Conservation (phyloP, 306 rosid species). For the Rubus idaeus region DNA sequence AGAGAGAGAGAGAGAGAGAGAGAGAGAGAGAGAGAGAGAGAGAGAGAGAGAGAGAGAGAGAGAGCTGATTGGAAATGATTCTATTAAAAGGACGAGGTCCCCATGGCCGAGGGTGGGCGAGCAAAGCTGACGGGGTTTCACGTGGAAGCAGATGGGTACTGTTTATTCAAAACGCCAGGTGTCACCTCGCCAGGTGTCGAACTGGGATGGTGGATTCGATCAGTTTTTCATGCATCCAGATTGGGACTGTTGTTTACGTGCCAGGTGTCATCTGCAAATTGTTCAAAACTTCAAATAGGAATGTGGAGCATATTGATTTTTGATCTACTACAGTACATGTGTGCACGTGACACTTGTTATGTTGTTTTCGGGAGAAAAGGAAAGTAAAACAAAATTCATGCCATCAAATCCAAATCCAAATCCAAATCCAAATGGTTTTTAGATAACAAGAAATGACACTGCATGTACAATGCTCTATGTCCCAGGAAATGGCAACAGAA, state of each 20-base stretch:
- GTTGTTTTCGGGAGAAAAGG: too few relatives aligned
- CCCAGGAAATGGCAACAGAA: neutral
- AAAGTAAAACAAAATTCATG: too few relatives aligned
- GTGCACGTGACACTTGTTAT: too few relatives aligned
- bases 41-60: too few relatives aligned
- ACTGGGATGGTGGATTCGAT: neutral
- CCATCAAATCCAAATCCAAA: too few relatives aligned
- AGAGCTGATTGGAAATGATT: conserved; percentile 22
- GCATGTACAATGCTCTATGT: neutral
- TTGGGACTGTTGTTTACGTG: neutral
- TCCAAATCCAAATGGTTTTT: neutral
- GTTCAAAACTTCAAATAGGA: neutral
- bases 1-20: too few relatives aligned
- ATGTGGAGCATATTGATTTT: neutral
- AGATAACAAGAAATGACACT: neutral
- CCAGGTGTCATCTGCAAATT: neutral
- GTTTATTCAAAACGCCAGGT: neutral
- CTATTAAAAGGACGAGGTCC: conserved; percentile 27
- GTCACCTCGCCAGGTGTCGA: conserved; percentile 21
- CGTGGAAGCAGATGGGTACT: conserved; percentile 36
- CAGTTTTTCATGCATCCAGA: neutral
- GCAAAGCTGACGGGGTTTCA: conserved; percentile 17
- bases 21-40: too few relatives aligned
- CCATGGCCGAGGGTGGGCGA: neutral
- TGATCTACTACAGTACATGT: too few relatives aligned